Evolutionary conservation across 768 basidiomycete genomes (phyloP).

Genomic region (Leccinellum rugosiceps): DNA sequence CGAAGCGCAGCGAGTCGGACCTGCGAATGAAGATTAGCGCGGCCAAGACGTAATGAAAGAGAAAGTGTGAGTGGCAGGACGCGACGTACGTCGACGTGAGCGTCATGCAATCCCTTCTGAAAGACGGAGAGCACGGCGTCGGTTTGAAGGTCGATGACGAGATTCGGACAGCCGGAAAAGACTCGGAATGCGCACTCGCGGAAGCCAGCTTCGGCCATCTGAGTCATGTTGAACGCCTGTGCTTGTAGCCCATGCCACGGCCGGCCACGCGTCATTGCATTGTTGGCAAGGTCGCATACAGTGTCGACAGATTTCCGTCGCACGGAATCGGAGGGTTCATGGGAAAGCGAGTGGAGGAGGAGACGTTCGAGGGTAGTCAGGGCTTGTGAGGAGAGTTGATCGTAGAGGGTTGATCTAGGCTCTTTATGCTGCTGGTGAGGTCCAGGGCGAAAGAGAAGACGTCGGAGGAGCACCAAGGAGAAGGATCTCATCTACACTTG

Average conservation of each 20-base stretch:
- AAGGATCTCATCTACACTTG: constrained; percentile 74
- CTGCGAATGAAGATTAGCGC: constrained; percentile 30
- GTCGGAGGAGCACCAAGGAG: constrained; percentile 75
- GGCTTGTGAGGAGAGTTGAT: constrained; percentile 66
- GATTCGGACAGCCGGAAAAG: constrained; percentile 70
- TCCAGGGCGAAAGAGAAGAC: constrained; percentile 68
- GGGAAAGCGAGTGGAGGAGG: constrained; percentile 63
- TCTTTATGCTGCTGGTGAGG: constrained; percentile 34
- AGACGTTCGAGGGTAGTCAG: constrained; percentile 68
- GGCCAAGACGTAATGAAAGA: neutral
- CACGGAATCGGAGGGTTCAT: constrained; percentile 57
- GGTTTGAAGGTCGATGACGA: constrained; percentile 73
- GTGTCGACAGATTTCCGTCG: constrained; percentile 73
- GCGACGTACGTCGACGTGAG: constrained; percentile 54
- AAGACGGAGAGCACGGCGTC: constrained; percentile 67
- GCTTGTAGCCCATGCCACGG: constrained; percentile 83
- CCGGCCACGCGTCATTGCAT: constrained; percentile 68
- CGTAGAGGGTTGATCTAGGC: constrained; percentile 63
- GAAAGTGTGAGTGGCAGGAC: neutral
- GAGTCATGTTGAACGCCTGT: constrained; percentile 64
- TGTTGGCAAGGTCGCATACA: constrained; percentile 70
- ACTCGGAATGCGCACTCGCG: constrained; percentile 67
- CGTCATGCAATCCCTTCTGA: constrained; percentile 65
- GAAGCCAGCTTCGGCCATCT: constrained; percentile 30
- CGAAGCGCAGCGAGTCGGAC: constrained; percentile 72